Evolutionary conservation across 768 basidiomycete species (phyloP), one percentile per base, ranked within the genome.

Genomic region (Pleurotus giganteus): DNA sequence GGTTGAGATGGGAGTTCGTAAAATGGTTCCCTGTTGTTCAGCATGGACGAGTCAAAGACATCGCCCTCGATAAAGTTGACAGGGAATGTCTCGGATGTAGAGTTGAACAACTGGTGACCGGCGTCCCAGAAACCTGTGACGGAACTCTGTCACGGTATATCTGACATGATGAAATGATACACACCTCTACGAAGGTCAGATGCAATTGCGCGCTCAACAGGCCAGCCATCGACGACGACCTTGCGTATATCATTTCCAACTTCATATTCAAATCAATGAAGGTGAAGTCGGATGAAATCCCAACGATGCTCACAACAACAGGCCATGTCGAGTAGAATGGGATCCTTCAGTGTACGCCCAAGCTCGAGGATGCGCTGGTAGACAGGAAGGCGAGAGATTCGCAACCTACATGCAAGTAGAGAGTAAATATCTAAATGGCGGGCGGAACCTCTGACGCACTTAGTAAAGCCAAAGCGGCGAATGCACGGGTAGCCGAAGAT

Each of bases 91-190:
- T 76, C 68, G 0, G 78, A 75, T 0, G 72, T 81, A 2, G 79
- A 74, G 47, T 65, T 74, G 69, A 85, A 89, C 15, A 88, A 71
- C 37, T 78, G 71, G 57, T 87, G 84, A 1, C 86, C 86, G 4
- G 78, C 70, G 4, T 80, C 72, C 85, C 84, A 86, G 57, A 83
- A 82, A 9, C 69, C 85, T 85, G 55, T n/a, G 26, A 19, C 12
- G 5, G 1, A 45, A 26, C 1, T 26, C 26, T 6, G 32, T 46
- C 11, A 2, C 7, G 15, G 21, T 11, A 45, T 4, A 11, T 13
- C 26, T 11, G 23, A 23, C 15, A 49, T 21, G 11, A 12, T 11
- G 29, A 27, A 51, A n/a, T 7, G 19, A 5, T 7, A 36, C 37
- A 11, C 21, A 71, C 74, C 69, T 65, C 56, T 58, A 6, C 61